phyloP scores from a whole-genome alignment of 2,329 filamentous ascomycete genomes.

The Sporothrix schenckii region DNA sequence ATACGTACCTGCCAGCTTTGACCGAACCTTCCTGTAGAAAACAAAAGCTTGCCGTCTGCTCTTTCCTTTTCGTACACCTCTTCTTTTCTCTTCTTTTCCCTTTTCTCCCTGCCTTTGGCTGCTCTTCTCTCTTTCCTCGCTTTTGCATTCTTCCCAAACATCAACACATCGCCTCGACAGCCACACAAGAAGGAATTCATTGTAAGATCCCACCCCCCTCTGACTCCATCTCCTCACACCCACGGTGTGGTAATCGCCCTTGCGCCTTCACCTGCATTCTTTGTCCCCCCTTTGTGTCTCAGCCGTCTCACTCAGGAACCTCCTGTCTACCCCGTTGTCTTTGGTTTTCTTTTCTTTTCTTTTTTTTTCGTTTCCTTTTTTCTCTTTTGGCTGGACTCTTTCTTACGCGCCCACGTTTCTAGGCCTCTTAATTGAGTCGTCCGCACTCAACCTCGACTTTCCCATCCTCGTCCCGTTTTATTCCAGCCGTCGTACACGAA shows the following conservation, averaged over 20 bases:
- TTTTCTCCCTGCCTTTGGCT: not conserved
- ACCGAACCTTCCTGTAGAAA: not conserved
- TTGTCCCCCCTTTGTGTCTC: constrained; percentile 25
- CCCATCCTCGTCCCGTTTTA: not conserved
- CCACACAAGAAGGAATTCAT: not conserved
- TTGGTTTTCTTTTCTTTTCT: not conserved
- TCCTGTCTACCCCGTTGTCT: constrained; percentile 4
- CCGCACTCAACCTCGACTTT: not conserved
- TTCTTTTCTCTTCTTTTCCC: not conserved
- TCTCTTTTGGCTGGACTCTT: not conserved
- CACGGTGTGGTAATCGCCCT: constrained; percentile 22
- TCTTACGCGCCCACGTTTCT: constrained; percentile 5
- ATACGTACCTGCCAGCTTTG: not conserved
- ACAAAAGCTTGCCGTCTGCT: constrained; percentile 13
- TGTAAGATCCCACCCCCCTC: not conserved
- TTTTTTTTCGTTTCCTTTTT: not conserved
- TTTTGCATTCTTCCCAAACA: not conserved
- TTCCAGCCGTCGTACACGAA: not conserved
- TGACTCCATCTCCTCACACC: not conserved
- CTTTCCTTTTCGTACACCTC: constrained; percentile 8
- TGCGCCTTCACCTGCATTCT: constrained; percentile 7
- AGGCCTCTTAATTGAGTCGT: constrained; percentile 10
- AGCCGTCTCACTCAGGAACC: constrained; percentile 5
- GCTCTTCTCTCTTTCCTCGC: not conserved
- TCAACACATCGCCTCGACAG: not conserved